phyloP scores from a whole-genome alignment of 495 filamentous ascomycete genomes.

The Neurospora hispaniola region DNA sequence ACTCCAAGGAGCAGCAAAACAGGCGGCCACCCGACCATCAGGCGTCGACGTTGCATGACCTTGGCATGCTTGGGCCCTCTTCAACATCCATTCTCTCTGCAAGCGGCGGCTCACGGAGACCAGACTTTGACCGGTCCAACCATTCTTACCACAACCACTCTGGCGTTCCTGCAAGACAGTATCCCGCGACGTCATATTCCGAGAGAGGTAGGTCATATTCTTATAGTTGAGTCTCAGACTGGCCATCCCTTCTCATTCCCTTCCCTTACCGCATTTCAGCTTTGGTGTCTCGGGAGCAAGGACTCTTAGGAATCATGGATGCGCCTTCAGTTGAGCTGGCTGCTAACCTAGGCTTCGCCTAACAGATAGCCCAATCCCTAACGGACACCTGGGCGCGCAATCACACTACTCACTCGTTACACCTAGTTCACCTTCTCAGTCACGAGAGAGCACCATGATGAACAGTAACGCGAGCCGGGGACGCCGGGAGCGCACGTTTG shows the following conservation, averaged over 20 bases:
- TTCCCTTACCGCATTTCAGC: background rate
- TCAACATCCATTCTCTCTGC: constrained; percentile 29
- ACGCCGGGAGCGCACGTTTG: constrained; percentile 86
- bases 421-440: constrained; percentile 24
- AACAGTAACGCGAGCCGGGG: constrained; percentile 71
- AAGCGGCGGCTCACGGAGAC: constrained; percentile 21
- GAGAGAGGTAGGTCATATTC: constrained; percentile 33
- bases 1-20: constrained; percentile 24
- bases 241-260: background rate
- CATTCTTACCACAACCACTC: constrained; percentile 19
- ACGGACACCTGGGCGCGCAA: constrained; percentile 29
- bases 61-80: constrained; percentile 26
- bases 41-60: constrained; percentile 28
- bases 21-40: constrained; percentile 23
- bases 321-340: constrained; percentile 4
- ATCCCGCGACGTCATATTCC: constrained; percentile 23
- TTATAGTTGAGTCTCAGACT: background rate
- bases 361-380: constrained; percentile 29
- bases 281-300: constrained; percentile 1
- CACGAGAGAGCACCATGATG: constrained; percentile 45
- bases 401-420: constrained; percentile 35
- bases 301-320: background rate
- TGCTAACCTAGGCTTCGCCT: background rate
- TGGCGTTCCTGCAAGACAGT: constrained; percentile 15
- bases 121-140: constrained; percentile 21